phyloP scores from a whole-genome alignment of 371 early-diverging fungal genomes.

The Mortierella sp. region DNA sequence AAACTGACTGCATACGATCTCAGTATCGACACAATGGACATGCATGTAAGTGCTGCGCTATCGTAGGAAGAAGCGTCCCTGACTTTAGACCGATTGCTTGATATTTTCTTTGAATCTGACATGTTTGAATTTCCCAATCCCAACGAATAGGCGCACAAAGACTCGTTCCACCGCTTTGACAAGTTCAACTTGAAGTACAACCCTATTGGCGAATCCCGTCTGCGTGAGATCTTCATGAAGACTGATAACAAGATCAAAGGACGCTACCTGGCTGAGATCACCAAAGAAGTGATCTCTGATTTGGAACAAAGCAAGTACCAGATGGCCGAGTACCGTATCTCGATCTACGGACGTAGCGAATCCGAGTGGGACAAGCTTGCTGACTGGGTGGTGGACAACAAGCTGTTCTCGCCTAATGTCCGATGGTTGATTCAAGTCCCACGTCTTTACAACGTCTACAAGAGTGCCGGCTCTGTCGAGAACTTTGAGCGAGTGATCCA shows the following conservation, averaged over 20 bases:
- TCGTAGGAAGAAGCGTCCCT: too few species aligned
- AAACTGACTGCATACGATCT: slow-evolving; percentile 97
- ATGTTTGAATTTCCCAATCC: neutral
- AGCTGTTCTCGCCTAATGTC: slow-evolving; percentile 91
- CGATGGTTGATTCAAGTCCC: slow-evolving; percentile 98
- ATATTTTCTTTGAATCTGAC: too few species aligned
- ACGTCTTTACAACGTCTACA: slow-evolving; percentile 94
- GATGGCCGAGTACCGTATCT: slow-evolving; percentile 93
- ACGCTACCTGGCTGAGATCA: slow-evolving; percentile 93
- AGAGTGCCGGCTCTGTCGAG: slow-evolving; percentile 68
- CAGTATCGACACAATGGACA: slow-evolving; percentile 96
- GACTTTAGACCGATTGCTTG: too few species aligned
- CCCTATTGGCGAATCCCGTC: slow-evolving; percentile 82
- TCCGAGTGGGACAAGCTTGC: slow-evolving; percentile 97
- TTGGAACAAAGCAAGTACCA: slow-evolving; percentile 96
- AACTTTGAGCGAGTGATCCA: slow-evolving; percentile 86
- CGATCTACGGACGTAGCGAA: slow-evolving; percentile 86
- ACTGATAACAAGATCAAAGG: slow-evolving; percentile 96
- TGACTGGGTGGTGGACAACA: slow-evolving; percentile 94
- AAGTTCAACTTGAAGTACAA: slow-evolving; percentile 99
- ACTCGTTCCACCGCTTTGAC: slow-evolving; percentile 94
- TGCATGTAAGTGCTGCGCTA: slow-evolving; percentile 77
- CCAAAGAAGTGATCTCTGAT: slow-evolving; percentile 95
- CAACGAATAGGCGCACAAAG: slow-evolving; percentile 81
- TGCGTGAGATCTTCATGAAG: slow-evolving; percentile 92